These are phyloP conservation scores for Chloranthus sessilifolius DNA, from an alignment of 164 flowering plant species.

Conservation along the genomic window DNA sequence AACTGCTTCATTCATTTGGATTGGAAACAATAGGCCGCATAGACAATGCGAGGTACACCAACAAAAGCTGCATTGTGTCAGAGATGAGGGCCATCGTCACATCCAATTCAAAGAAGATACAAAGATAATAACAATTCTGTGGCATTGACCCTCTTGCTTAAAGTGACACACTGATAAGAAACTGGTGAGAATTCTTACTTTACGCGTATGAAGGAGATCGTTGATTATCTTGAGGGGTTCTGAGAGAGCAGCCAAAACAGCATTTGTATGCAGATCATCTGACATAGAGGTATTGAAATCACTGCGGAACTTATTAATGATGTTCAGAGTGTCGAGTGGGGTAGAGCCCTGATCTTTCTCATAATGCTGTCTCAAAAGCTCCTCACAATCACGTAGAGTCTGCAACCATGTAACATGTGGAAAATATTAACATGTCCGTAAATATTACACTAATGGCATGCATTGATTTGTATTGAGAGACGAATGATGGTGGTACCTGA, in stretches of 20 bases:
- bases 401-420: conserved; percentile 31
- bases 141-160: no score
- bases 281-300: conserved; percentile 67
- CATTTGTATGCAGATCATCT: conserved; percentile 87
- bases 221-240: conserved; percentile 82
- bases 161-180: not conserved
- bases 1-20: no score
- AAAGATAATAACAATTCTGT: no score
- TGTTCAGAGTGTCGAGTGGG: conserved; percentile 38
- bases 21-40: no score
- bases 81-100: no score
- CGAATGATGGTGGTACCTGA: conserved; percentile 48
- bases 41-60: no score
- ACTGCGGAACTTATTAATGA: conserved; percentile 46
- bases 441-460: not conserved
- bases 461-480: not conserved
- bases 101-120: no score
- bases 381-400: conserved; percentile 76
- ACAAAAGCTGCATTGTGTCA: no score
- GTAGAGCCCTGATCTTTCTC: conserved; percentile 28
- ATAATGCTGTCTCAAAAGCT: conserved; percentile 34
- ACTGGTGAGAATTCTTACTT: conserved; percentile 40
- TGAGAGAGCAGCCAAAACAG: conserved; percentile 71
- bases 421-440: not conserved
- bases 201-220: conserved; percentile 88